phyloP scores from a whole-genome alignment of 768 basidiomycete species.

The Psilocybe cyanescens region DNA sequence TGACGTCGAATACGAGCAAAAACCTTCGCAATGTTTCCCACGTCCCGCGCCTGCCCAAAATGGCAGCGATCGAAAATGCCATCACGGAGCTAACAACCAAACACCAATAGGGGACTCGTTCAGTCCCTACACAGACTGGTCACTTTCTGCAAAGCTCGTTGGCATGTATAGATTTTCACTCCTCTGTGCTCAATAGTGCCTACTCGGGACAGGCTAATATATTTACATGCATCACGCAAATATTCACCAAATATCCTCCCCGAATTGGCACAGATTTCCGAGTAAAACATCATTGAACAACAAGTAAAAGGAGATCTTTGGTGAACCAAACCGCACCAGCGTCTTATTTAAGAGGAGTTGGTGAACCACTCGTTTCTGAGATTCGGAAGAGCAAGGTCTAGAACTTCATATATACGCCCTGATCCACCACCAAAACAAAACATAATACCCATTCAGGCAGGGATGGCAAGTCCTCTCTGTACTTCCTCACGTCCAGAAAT shows the following conservation, averaged over 20 bases:
- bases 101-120: background rate
- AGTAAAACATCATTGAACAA: background rate
- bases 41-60: slow-evolving; percentile 6
- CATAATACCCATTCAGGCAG: slow-evolving; percentile 8
- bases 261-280: background rate
- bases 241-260: background rate
- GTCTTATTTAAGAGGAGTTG: background rate
- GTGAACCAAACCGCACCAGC: background rate
- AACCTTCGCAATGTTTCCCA: slow-evolving; percentile 20
- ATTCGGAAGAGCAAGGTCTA: background rate
- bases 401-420: background rate
- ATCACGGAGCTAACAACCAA: background rate
- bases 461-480: slow-evolving; percentile 20
- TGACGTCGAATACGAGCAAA: slow-evolving; percentile 11
- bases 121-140: background rate
- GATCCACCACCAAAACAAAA: background rate
- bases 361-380: background rate
- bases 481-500: slow-evolving; percentile 27
- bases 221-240: background rate
- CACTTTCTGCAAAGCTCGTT: background rate
- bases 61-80: slow-evolving; percentile 1
- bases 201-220: background rate
- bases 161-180: background rate
- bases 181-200: background rate
- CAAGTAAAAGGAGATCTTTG: background rate